Evolutionary conservation across 495 filamentous ascomycete genomes (phyloP).

Genomic region (Penicillium pancosmium): DNA sequence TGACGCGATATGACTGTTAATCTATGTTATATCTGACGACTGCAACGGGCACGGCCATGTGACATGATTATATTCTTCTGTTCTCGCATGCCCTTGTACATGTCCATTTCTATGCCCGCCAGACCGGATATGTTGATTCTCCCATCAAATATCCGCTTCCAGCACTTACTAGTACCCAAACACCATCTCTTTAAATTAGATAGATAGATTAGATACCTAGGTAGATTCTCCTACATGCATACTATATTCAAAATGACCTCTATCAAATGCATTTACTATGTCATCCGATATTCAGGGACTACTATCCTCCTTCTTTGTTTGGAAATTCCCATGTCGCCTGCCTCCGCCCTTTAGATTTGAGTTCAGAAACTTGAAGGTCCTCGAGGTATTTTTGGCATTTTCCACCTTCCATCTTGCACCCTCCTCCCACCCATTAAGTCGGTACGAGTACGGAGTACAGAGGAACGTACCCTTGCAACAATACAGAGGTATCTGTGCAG

Average conservation of each 20-base stretch:
- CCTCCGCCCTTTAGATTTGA: background rate
- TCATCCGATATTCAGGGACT: background rate
- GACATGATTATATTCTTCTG: background rate
- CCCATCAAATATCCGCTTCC: background rate
- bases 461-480: background rate
- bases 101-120: background rate
- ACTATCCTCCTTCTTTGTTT: background rate
- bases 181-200: conserved; percentile 16
- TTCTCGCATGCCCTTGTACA: background rate
- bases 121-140: background rate
- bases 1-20: conserved; percentile 14
- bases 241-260: background rate
- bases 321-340: background rate
- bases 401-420: background rate
- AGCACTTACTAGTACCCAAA: background rate
- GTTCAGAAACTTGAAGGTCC: background rate
- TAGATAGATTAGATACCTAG: conserved; percentile 36
- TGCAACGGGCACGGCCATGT: conserved; percentile 8
- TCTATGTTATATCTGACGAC: conserved; percentile 17
- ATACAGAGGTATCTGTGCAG: background rate
- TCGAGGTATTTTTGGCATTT: background rate
- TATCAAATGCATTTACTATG: background rate
- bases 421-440: background rate
- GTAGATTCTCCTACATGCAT: conserved; percentile 10
- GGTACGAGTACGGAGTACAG: background rate